Base-by-base conservation (phyloP, 495 filamentous ascomycete genomes). In the Talaromyces proteolyticus region DNA sequence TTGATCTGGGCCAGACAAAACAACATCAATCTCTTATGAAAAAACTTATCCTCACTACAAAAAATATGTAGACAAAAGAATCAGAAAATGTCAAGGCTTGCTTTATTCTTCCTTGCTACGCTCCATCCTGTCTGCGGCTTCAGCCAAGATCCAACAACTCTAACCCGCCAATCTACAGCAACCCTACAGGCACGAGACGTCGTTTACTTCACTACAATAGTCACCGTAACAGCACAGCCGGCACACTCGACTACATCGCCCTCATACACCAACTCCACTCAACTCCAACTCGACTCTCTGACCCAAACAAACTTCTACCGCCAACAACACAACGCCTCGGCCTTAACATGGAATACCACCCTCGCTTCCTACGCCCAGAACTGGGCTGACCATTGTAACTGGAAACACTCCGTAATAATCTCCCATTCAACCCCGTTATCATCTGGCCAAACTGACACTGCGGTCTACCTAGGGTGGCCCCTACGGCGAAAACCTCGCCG, bases 401-500 rank as follows among this genome's bases (percentile, higher is more conserved):
- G 85, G 65, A 57, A 69, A 48, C 88, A 91, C 62, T 81, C 76
- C 10, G 80, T 82, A 59, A 12, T 76, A 67, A 19, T 49, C 22
- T 14, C 40, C 40, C 11, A 8, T 19, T 50, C 8, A 6, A 19
- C 5, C 17, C 19, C 11, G 20, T 20, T 19, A 21, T 18, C 21
- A 19, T n/a, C 6, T 16, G 34, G 21, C 24, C 19, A 44, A 23
- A n/a, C 36, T 29, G 16, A 34, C 21, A 47, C 6, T 14, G 11
- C 29, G 34, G 8, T 5, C 21, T 49, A 46, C 54, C 54, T 65
- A 86, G 69, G 67, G 71, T 51, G 83, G 86, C 0, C 80, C 83
- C 2, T 81, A 83, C 57, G 89, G 89, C 59, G 89, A 93, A 62
- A 93, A 93, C 64, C 72, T 91, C 2, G 86, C 87, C 3, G 68